Conservation (phyloP, 257 asterid species). For the Nicotiana obtusifolia region DNA sequence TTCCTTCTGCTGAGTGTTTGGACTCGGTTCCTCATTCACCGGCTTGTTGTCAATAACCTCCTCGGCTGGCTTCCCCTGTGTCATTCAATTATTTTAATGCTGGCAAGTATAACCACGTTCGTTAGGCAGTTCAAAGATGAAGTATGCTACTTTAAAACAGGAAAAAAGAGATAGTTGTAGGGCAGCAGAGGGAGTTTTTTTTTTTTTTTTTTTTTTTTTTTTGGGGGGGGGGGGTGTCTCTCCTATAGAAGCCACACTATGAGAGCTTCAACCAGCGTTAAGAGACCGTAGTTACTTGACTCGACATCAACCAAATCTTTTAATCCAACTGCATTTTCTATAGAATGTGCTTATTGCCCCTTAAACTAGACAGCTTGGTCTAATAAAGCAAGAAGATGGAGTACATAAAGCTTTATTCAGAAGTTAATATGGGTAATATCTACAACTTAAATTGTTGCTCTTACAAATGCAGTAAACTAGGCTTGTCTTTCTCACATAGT, state of each 20-base stretch:
- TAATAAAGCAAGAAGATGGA: neutral
- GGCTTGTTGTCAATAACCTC: conserved; percentile 43
- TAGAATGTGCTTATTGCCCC: neutral
- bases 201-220: too few relatives aligned
- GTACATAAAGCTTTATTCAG: neutral
- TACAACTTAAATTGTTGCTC: neutral
- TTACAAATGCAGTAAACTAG: neutral
- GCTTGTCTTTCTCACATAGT: neutral
- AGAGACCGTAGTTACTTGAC: neutral
- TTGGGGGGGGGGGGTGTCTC: neutral
- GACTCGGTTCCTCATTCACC: conserved; percentile 21
- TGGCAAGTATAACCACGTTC: neutral
- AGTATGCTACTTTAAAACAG: neutral
- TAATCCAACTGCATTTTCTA: neutral
- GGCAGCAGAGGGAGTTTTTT: neutral
- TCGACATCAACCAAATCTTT: neutral
- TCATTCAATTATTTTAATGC: conserved; percentile 5
- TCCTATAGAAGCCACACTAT: neutral
- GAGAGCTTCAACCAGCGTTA: neutral
- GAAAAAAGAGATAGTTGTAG: neutral
- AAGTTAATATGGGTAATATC: neutral
- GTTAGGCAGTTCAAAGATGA: neutral
- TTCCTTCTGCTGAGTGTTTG: conserved; percentile 23
- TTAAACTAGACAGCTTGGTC: neutral
- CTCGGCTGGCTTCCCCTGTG: conserved; percentile 55